phyloP scores from a whole-genome alignment of 1,284 basidiomycete species.

The Microbotryum lychnidis-dioicae region DNA sequence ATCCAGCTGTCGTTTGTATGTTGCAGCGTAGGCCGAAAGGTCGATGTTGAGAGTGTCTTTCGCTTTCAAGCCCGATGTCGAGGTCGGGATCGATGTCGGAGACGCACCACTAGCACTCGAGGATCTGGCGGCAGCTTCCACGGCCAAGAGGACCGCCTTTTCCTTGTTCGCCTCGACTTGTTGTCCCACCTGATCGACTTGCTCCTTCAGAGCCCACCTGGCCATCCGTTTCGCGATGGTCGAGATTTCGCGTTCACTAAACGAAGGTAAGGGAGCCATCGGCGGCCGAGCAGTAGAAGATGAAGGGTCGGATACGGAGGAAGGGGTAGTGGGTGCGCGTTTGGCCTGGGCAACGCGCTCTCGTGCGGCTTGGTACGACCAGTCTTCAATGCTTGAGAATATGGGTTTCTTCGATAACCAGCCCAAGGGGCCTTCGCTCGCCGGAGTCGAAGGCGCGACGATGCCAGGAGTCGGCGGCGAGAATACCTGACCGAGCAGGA shows the following conservation, averaged over 20 bases:
- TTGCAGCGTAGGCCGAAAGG: constrained; percentile 24
- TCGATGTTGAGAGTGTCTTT: constrained; percentile 5
- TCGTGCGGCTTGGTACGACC: constrained; percentile 20
- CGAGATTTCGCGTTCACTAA: constrained; percentile 17
- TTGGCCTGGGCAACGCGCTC: constrained; percentile 3
- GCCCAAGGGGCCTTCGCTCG: not conserved
- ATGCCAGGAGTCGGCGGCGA: constrained; percentile 29
- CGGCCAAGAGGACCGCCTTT: constrained; percentile 26
- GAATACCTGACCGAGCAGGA: constrained; percentile 29
- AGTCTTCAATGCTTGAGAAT: constrained; percentile 28
- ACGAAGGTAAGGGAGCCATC: not conserved
- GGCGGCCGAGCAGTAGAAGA: constrained; percentile 3
- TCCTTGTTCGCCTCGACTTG: constrained; percentile 21
- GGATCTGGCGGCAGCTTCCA: constrained; percentile 14
- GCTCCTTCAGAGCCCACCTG: constrained; percentile 23
- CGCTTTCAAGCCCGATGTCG: not conserved
- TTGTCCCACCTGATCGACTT: constrained; percentile 23
- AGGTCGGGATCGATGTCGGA: not conserved
- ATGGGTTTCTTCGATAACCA: constrained; percentile 9
- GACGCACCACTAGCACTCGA: not conserved
- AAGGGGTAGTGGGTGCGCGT: not conserved
- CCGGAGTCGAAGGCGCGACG: constrained; percentile 14
- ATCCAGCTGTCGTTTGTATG: constrained; percentile 27
- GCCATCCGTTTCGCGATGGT: constrained; percentile 24
- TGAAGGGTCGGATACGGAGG: not conserved